Percentiles rank a stretch among this genome's conserved stretches.
Conservation (phyloP, 129 eudicot species). For the Flaveria brownii region DNA sequence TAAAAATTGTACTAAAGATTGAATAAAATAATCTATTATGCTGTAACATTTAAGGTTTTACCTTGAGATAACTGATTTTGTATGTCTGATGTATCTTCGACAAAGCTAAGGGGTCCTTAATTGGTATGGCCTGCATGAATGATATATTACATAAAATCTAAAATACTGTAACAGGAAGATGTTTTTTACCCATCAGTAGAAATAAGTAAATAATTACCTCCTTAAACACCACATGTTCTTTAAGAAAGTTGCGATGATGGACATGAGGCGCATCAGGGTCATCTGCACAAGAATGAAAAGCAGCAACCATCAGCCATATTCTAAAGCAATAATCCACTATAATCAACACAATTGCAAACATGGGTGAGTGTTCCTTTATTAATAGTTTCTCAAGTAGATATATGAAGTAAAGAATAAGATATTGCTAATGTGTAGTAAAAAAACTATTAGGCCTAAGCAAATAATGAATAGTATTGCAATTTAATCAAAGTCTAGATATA, state of each 20-base stretch:
- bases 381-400: not conserved
- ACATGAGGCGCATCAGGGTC: conserved; percentile 72
- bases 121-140: conserved; percentile 75
- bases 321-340: conserved; percentile 1
- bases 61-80: conserved; percentile 85
- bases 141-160: not conserved
- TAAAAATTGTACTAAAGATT: conserved; percentile 3
- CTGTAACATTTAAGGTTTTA: conserved; percentile 28
- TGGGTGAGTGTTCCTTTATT: not conserved
- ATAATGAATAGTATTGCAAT: not conserved
- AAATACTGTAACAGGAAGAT: conserved; percentile 9
- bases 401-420: not conserved
- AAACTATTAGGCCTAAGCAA: not conserved
- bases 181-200: conserved; percentile 17
- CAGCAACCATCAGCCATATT: conserved; percentile 24
- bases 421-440: not conserved
- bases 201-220: conserved; percentile 53
- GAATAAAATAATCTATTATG: conserved; percentile 3
- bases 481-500: too few relatives aligned
- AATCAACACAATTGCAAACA: not conserved
- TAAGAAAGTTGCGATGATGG: conserved; percentile 75
- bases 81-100: conserved; percentile 92
- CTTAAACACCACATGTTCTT: conserved; percentile 86
- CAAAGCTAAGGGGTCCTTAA: conserved; percentile 75
- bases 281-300: conserved; percentile 49